Evolutionary conservation across 306 rosid genomes (phyloP), one percentile per base, ranked within the genome.

Genomic region (Dalbergia oliveri): DNA sequence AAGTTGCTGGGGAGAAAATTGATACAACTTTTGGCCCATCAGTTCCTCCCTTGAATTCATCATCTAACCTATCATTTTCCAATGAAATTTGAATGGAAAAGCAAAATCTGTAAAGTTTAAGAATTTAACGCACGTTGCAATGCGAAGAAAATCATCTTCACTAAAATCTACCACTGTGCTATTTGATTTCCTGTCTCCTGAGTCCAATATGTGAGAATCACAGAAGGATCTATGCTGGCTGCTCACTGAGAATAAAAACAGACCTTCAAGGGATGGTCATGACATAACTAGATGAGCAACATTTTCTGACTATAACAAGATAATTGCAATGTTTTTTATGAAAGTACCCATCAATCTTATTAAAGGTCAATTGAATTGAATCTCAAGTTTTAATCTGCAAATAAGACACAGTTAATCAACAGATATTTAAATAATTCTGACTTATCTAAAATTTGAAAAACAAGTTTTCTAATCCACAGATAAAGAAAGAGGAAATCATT

Each of bases 221-320:
- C 90, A 70, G 81, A 87, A 62, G 90, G 84, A 78, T 87, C 86
- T 60, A 78, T 81, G 58, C 54, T 51, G 6, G 84, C 90, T 87
- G 72, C 56, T 19, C 64, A 81, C 68, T 44, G 31, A 79, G 18
- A 23, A 43, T 68, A 73, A 39, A 51, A 65, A 31, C 66, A 77
- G 5, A 2, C 61, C 13, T 16, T 80, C 16, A 66, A 51, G 62
- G 19, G 1, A 72, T 34, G 13, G 34, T 60, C 26, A 62, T 16
- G 49, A 74, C 4, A 71, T 60, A 33, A 35, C 57, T 69, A 11
- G 62, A 26, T 31, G 50, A 11, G 66, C 75, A 66, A 16, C 45
- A 19, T 18, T 57, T 33, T 18, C 9, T 18, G 64, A 62, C 59
- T 60, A 12, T 33, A 33, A n/a, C 6, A 33, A 4, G 50, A 7